Evolutionary conservation across 352 stramenopile genomes (phyloP).

Genomic region (Vaucheria bursata): DNA sequence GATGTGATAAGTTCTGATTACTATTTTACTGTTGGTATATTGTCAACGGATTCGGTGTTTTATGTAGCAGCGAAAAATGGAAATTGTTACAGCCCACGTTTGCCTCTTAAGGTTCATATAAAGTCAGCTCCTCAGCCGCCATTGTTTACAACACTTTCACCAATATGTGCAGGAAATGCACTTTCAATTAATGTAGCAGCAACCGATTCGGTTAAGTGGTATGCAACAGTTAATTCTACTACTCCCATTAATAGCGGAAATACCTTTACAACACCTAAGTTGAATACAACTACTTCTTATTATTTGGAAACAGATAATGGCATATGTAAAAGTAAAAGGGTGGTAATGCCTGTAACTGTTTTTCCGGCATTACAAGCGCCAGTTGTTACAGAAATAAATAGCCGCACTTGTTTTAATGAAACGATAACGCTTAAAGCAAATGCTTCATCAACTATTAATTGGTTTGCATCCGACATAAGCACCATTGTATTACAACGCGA

Average conservation of each 20-base stretch:
- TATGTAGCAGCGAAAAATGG: conserved; percentile 7
- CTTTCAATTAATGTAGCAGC: conserved; percentile 8
- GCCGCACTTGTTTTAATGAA: conserved; percentile 7
- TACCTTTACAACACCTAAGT: conserved; percentile 8
- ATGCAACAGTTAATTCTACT: conserved; percentile 8
- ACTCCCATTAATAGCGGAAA: conserved; percentile 7
- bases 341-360: conserved; percentile 7
- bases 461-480: conserved; percentile 5
- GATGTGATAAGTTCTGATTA: conserved; percentile 8
- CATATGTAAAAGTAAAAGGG: conserved; percentile 8
- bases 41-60: conserved; percentile 6
- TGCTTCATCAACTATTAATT: conserved; percentile 9
- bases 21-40: conserved; percentile 9
- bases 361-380: conserved; percentile 4
- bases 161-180: conserved; percentile 7
- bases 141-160: conserved; percentile 8
- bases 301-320: conserved; percentile 8
- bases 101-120: conserved; percentile 8
- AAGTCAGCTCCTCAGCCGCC: conserved; percentile 3
- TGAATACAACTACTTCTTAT: conserved; percentile 9
- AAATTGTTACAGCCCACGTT: conserved; percentile 7
- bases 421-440: conserved; percentile 8
- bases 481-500: conserved; percentile 7
- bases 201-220: conserved; percentile 6
- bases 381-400: conserved; percentile 9